Evolutionary conservation across 1,284 basidiomycete genomes (phyloP), one percentile per base, ranked within the genome.

Genomic region (Crepidotus sp.): DNA sequence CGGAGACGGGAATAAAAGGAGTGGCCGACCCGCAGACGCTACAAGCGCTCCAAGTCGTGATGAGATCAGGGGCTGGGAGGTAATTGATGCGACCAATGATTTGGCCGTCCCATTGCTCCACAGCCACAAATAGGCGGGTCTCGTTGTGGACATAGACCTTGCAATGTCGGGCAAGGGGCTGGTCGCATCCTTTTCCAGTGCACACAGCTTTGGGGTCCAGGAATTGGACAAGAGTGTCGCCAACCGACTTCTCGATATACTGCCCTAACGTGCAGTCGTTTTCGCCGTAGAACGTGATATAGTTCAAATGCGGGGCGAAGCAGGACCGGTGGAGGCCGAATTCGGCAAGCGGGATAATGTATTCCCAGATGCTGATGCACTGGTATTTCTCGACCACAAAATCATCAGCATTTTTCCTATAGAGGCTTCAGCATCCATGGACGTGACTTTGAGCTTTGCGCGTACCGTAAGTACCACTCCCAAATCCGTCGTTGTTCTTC

Each of bases 331-430:
- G 74, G 14, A 69, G 64, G 9, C 76, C 76, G 49, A 77, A 70
- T 46, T 83, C 80, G 30, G 26, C 71, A 18, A 78, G 79, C 17
- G 84, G 88, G 27, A 90, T 70, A 7, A 77, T 83, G 55, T 78
- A 84, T 54, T 83, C 77, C 67, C 83, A 78, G 7, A 91, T 59
- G 54, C 73, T 79, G 61, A 98, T 84, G 55, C 82, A 80, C 59
- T 98, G 95, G 59, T 95, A 97, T 60, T 93, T 88, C 60, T 94
- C 91, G 22, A 95, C 88, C 32, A 88, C 76, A 54, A 96, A 83
- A 54, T 88, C 83, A 56, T 91, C 87, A 4, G 69, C 61, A 61
- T 91, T 85, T 63, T 87, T 82, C 18, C 50, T 52, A 29, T 26
- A 29, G 0, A 14, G n/a, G 3, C 7, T 26, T 38, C 6, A 47